Evolutionary conservation across 768 basidiomycete species (phyloP), one percentile per base, ranked within the genome.

Genomic region (Amanita polypyramis): DNA sequence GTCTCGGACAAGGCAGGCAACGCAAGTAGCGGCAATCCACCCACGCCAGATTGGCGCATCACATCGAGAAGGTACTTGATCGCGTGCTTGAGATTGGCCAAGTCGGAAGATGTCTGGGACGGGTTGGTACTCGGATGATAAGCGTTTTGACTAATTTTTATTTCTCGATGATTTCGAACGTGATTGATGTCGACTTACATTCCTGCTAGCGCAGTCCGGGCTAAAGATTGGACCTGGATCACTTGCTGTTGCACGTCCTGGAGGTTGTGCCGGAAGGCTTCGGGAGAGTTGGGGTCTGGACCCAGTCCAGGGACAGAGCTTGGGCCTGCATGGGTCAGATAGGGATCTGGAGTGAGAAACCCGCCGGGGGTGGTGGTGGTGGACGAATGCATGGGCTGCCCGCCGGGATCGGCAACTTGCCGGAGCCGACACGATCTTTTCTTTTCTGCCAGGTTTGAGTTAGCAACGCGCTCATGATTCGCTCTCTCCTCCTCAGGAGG

Each of bases 31-130:
- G 83, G 82, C 40, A 82, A 69, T 1, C 78, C 81, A 2, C 82
- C 84, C 14, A 85, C 72, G n/a, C 83, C 83, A 0, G 75, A 73
- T 44, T 75, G 69, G 1, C 74, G 69, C 52, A 85, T 63, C 27
- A 72, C 52, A 8, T 80, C 73, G 4, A 67, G 62, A 9, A 82
- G 65, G 1, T 62, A 45, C 10, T 69, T 63, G 1, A 82, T 52
- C 12, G 69, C 65, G 53, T 78, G 74, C 45, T 75, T 74, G n/a
- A 84, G 69, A 0, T 71, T 60, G 0, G 59, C 59, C 43, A 82
- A 59, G 51, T 79, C 68, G 20, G 69, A 80, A 78, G 76, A 66
- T 1, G 79, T 79, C 44, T 79, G 74, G 5, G 67, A 62, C 2
- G 80, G 75, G 45, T 65, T 76, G 43, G 65, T 73, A 21, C 74